These are phyloP conservation scores for Encephalitozoon intestinalis DNA, from an alignment of 371 early-diverging fungal genomes.

Conservation along the genomic window DNA sequence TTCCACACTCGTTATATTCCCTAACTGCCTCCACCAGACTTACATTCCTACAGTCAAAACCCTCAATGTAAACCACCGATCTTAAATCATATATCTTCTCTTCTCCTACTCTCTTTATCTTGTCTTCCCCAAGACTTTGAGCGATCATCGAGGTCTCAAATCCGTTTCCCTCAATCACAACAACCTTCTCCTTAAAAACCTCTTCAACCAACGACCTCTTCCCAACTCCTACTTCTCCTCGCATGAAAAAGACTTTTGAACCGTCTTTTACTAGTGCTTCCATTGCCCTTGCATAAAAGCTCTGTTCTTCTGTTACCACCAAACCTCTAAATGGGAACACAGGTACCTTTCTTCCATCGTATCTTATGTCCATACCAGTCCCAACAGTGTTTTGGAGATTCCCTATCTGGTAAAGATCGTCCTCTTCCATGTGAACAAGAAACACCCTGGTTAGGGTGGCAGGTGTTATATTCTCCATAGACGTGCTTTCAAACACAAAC, in stretches of 20 bases:
- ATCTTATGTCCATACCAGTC: not conserved
- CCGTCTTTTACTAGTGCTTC: not conserved
- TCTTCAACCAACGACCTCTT: not conserved
- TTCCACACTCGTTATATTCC: conserved; percentile 15
- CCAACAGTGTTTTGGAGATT: not conserved
- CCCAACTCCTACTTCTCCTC: conserved; percentile 7
- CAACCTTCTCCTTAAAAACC: not conserved
- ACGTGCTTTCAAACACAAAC: conserved; percentile 96
- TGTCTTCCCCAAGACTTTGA: not conserved
- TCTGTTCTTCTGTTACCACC: not conserved
- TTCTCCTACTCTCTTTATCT: not conserved
- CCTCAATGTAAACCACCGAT: conserved; percentile 16
- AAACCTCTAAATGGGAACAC: not conserved
- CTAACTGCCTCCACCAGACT: not conserved
- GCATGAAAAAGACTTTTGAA: not conserved
- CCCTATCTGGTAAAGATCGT: not conserved
- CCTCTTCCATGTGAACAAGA: conserved; percentile 93
- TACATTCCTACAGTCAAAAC: not conserved
- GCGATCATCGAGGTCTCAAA: not conserved
- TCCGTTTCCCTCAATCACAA: not conserved
- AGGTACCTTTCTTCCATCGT: not conserved
- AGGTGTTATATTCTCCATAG: conserved; percentile 81
- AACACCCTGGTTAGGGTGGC: conserved; percentile 96
- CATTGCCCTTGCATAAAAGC: not conserved
- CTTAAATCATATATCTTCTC: not conserved